Evolutionary conservation across 495 filamentous ascomycete species (phyloP), one percentile per base, ranked within the genome.

Genomic region (Cenococcum geophilum): DNA sequence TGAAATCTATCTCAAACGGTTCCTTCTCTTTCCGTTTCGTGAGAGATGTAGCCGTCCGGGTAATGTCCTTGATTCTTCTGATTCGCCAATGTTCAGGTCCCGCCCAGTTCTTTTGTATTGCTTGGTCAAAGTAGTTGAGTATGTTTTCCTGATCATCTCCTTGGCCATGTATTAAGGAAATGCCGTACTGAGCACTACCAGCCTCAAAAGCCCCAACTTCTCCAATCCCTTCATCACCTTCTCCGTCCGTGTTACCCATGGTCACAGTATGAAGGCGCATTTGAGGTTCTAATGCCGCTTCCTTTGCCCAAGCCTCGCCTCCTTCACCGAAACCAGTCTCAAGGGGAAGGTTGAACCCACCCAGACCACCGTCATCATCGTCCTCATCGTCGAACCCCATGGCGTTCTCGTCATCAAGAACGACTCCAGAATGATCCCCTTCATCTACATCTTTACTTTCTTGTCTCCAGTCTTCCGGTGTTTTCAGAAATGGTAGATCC

Each of bases 41-140:
- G 60, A 54, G 35, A 1, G 79, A 80, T 6, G 82, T 74, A 0
- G 79, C 75, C 37, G 77, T 80, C 67, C 88, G 89, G 58, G 81
- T 83, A 61, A 82, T 79, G 58, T 93, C 89, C 74, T 96, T 96
- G 72, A 98, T 92, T 70, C 87, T 88, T 45, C 89, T 81, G 68
- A 99, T 97, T 66, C 92, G 84, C 93, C 93, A 99, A 74, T 99
- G 95, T 72, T 99, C 95, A 40, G 93, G 93, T 51, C 91, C 95
- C n/a, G 89, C 90, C 93, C 93, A 99, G 73, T 96, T 97, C 79
- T 95, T 95, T 67, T 88, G 84, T 25, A 96, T 76, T 9, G 92
- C 91, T 68, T 96, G 86, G 73, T 99, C 93, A 70, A 99, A 99
- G 75, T 97, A 99, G 67, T 87, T 87, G 18, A 99, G 81, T 57